Base-by-base conservation (phyloP, 768 basidiomycete species). In the Boletus insuetus region DNA sequence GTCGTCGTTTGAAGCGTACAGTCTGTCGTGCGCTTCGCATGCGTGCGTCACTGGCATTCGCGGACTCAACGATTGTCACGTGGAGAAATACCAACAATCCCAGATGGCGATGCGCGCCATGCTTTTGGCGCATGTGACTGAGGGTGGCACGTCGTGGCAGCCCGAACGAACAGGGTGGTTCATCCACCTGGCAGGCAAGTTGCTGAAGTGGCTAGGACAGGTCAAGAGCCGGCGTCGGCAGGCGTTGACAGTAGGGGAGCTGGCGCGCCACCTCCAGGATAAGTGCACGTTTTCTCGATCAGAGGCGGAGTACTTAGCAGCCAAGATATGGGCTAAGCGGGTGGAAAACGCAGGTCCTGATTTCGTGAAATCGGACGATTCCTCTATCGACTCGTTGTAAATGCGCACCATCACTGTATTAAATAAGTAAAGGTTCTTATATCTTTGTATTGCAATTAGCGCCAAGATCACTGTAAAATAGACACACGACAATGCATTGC, bases 41-140 rank as follows among this genome's bases (percentile, higher is more conserved):
- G 76, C 69, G 0, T 79, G 78, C 51, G 55, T 79, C 57, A 77
- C 74, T 3, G 71, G 75, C 4, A 73, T 46, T 24, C 59, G 60
- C 26, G 67, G 75, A 22, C 58, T 61, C 48, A 53, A 66, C 0
- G 41, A 64, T 31, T 61, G 48, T 31, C 63, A 68, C 26, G 56
- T 59, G 24, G 52, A 53, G 8, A 72, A 65, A 46, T 77, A 76
- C 51, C 53, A 62, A 12, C 62, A 71, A 49, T 78, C 75, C 10
- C 73, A 59, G 49, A 29, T 14, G 50, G 62, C 52, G 20, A 31
- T 73, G 14, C 64, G 65, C 54, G 45, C 49, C 13, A 54, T 66
- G 58, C 63, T 67, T 35, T 48, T 64, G 24, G 51, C 39, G 24
- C 60, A 62, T 49, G 61, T 64, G 9, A 49, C 56, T 53, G 61